Evolutionary conservation across 345 rosid genomes (phyloP).

Genomic region (Citrus unshiu): DNA sequence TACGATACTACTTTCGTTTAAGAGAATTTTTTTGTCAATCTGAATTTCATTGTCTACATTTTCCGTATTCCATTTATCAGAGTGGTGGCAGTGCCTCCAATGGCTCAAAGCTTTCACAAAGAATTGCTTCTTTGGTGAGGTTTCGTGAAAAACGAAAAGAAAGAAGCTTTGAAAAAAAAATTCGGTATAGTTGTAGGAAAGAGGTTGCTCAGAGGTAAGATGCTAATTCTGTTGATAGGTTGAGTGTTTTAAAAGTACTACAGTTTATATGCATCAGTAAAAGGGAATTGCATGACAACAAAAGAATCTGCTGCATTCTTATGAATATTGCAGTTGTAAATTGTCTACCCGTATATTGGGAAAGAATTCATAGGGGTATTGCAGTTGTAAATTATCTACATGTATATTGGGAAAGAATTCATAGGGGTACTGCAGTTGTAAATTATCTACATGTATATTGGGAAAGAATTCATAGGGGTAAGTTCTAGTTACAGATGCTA

Average conservation of each 20-base stretch:
- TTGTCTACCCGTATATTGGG: neutral
- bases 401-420: too few species aligned
- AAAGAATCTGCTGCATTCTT: neutral
- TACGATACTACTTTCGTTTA: neutral
- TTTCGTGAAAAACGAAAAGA: conserved; percentile 48
- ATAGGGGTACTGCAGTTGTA: neutral
- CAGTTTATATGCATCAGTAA: neutral
- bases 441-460: neutral
- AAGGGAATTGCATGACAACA: neutral
- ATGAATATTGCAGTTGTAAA: neutral
- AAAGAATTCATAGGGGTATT: too few species aligned
- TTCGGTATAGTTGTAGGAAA: conserved; percentile 35
- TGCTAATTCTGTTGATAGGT: neutral
- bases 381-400: neutral
- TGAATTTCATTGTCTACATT: conserved; percentile 1
- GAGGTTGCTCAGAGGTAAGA: conserved; percentile 45
- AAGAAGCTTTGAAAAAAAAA: conserved; percentile 46
- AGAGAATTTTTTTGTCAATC: neutral
- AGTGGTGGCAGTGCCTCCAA: conserved; percentile 27
- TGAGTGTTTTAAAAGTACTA: neutral
- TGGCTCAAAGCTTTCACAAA: conserved; percentile 35
- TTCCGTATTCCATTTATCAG: conserved; percentile 19
- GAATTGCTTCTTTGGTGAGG: conserved; percentile 40
- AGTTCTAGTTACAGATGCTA: neutral
- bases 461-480: neutral